Base-by-base conservation (phyloP, 352 stramenopile genomes). In the Globisporangium mamillatum region DNA sequence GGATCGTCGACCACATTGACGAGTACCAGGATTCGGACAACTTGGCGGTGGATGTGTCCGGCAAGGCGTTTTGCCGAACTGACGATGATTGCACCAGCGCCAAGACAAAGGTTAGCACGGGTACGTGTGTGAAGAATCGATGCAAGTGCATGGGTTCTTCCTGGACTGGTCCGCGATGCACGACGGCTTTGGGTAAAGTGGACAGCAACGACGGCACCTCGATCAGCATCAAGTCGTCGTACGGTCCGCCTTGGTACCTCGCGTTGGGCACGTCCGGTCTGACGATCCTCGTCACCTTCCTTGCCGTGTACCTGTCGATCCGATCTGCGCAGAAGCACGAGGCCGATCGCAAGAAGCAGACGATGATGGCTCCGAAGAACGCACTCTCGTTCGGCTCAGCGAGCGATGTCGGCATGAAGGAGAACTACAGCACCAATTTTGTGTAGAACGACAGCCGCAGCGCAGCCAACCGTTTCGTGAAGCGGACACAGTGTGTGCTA, bases 21-120 rank as follows among this genome's bases (percentile, higher is more conserved):
- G 82, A 92, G 44, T 95, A 94, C 69, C 63, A 81, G 41, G 85
- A 94, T 59, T 66, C 75, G 8, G 72, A 86, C 12, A 95, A 95
- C 61, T 70, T 72, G 53, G 58, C 79, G 0, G 61, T 84, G 0
- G 80, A 88, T 12, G 88, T 95, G n/a, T 56, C 60, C n/a, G 88
- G 88, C 2, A 82, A 78, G 24, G 84, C 71, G 0, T 89, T 89
- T 38, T 95, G 88, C 64, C 68, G 63, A 3, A 70, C 60, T 0
- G 71, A 91, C 56, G 72, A 75, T 8, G 88, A 94, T 44, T 95
- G 86, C 68, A 88, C 83, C 14, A 69, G 7, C 16, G 64, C 63
- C 10, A 50, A 72, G 6, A 66, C 60, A 0, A 63, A 36, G 14
- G 32, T 85, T 9, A 73, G 66, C 36, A 85, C 77, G 0, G 79